These are phyloP conservation scores for Prunus mira DNA, from an alignment of 306 rosid species.

Conservation along the genomic window DNA sequence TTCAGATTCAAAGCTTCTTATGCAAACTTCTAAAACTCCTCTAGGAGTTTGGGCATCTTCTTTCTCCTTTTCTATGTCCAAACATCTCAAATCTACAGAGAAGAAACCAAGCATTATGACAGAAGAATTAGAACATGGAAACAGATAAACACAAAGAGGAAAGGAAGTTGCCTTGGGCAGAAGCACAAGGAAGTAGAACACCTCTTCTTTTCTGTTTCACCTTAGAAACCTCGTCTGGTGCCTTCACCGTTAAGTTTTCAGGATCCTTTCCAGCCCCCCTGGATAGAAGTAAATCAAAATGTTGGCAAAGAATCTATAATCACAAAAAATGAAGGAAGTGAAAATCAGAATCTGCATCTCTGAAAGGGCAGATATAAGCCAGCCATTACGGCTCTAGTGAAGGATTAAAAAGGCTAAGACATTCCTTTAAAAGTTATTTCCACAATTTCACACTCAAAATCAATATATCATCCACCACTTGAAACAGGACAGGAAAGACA, in stretches of 20 bases:
- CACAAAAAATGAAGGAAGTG: background rate
- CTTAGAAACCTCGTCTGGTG: conserved; percentile 12
- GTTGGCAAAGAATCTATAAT: conserved; percentile 6
- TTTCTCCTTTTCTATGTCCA: conserved; percentile 65
- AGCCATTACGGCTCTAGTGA: background rate
- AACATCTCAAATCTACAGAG: conserved; percentile 53
- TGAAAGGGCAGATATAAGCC: too few relatives aligned
- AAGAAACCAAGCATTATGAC: conserved; percentile 3
- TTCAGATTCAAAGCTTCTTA: conserved; percentile 29
- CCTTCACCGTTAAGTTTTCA: conserved; percentile 16
- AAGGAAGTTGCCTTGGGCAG: conserved; percentile 46
- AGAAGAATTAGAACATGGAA: background rate
- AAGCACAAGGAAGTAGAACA: conserved; percentile 31
- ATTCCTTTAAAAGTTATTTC: background rate
- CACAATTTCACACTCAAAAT: background rate
- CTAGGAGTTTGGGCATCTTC: conserved; percentile 62
- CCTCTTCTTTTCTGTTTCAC: conserved; percentile 19
- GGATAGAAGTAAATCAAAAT: conserved; percentile 13
- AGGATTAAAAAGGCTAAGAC: background rate
- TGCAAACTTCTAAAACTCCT: conserved; percentile 69
- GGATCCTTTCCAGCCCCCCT: conserved; percentile 27
- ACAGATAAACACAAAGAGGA: background rate
- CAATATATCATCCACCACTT: background rate
- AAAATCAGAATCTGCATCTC: background rate
- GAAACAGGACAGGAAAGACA: too few relatives aligned